Percentiles rank a stretch among this genome's conserved stretches.
Conservation (phyloP, 2,329 filamentous ascomycete genomes). For the Parastagonospora nodorum region DNA sequence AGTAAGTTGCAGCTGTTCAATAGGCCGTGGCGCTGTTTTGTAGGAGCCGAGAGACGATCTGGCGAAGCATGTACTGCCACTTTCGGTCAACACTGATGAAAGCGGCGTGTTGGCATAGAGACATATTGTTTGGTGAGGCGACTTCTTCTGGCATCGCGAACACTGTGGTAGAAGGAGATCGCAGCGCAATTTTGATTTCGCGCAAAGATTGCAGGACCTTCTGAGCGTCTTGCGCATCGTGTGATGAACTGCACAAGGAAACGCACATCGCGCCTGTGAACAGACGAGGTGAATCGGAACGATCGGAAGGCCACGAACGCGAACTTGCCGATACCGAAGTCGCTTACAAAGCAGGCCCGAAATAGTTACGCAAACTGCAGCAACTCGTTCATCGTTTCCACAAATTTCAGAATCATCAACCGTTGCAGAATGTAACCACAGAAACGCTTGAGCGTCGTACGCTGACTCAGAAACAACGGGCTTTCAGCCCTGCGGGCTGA, state of each 20-base stretch:
- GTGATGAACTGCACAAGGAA: background rate
- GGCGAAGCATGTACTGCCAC: conserved; percentile 23
- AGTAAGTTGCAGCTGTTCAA: conserved; percentile 9
- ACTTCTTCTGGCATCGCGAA: conserved; percentile 59
- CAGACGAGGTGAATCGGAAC: background rate
- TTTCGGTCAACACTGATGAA: conserved; percentile 13
- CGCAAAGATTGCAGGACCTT: conserved; percentile 62
- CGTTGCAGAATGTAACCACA: no score
- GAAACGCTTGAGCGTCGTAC: no score
- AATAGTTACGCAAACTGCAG: no score
- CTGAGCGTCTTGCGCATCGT: conserved; percentile 62
- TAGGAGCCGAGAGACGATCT: background rate
- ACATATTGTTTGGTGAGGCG: conserved; percentile 47
- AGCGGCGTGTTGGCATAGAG: conserved; percentile 61
- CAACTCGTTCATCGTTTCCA: no score
- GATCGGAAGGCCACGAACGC: background rate
- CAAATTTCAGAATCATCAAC: no score
- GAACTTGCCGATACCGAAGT: no score
- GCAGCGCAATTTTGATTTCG: conserved; percentile 61
- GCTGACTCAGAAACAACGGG: no score
- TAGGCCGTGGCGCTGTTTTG: conserved; percentile 3
- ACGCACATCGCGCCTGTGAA: background rate
- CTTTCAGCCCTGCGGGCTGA: no score
- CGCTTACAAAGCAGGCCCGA: no score
- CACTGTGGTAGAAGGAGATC: conserved; percentile 61